Evolutionary conservation across 1,139 yeast genomes (phyloP).

Genomic region (Hansenula sp.): DNA sequence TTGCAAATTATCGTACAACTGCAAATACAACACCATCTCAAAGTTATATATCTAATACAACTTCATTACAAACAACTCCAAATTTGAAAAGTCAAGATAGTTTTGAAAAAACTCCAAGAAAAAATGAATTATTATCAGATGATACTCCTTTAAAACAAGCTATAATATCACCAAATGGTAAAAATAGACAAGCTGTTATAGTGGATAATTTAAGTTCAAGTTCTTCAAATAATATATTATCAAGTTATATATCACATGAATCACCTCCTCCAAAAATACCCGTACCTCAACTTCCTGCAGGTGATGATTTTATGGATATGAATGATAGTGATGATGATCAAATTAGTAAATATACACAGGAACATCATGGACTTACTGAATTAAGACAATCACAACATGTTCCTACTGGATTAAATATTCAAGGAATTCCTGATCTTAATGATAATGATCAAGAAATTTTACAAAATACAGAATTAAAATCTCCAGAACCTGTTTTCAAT

Average conservation of each 20-base stretch:
- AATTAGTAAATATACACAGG: conserved; percentile 15
- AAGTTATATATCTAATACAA: conserved; percentile 3
- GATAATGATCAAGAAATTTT: background rate
- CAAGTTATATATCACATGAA: conserved; percentile 15
- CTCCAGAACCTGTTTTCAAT: background rate
- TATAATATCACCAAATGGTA: conserved; percentile 19
- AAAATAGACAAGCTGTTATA: conserved; percentile 26
- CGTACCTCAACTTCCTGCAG: conserved; percentile 13
- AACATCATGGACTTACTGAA: conserved; percentile 12
- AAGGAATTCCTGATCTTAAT: conserved; percentile 8
- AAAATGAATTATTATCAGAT: background rate
- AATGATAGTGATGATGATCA: conserved; percentile 14
- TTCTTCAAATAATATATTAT: conserved; percentile 19
- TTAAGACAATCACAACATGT: conserved; percentile 14
- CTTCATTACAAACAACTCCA: conserved; percentile 2
- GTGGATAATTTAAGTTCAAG: conserved; percentile 22
- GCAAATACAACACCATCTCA: conserved; percentile 1
- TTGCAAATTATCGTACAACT: background rate
- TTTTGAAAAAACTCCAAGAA: conserved; percentile 1
- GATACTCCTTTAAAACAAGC: conserved; percentile 2
- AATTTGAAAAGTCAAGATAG: conserved; percentile 3
- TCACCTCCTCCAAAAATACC: conserved; percentile 18
- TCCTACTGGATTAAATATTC: conserved; percentile 17
- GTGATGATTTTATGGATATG: conserved; percentile 21
- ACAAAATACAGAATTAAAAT: background rate